Evolutionary conservation across 768 basidiomycete species (phyloP).

Genomic region (Pleurotus tuber-regium): DNA sequence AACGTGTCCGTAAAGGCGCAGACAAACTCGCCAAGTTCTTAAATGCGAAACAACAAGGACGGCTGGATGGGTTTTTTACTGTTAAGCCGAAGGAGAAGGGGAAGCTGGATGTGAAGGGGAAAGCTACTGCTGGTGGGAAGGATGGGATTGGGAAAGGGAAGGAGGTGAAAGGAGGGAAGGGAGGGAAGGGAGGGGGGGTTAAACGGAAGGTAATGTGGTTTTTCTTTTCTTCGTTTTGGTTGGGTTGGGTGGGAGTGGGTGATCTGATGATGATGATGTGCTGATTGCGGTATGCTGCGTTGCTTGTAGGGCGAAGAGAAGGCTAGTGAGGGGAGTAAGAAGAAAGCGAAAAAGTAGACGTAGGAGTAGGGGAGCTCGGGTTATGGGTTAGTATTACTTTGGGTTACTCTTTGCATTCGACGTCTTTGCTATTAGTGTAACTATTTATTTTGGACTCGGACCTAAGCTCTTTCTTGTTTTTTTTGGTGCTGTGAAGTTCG

Average conservation of each 20-base stretch:
- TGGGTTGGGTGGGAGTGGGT: not conserved
- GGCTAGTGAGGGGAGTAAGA: conserved; percentile 37
- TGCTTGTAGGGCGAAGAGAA: conserved; percentile 38
- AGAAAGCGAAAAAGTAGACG: conserved; percentile 40
- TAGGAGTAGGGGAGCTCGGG: no score
- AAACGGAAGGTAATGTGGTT: conserved; percentile 52
- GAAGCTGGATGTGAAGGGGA: conserved; percentile 6
- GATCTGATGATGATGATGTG: not conserved
- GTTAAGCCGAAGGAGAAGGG: conserved; percentile 57
- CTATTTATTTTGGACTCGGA: no score
- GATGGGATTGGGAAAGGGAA: conserved; percentile 34
- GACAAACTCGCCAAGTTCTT: conserved; percentile 89
- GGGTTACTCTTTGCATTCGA: no score
- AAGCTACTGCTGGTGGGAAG: conserved; percentile 21
- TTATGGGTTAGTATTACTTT: no score
- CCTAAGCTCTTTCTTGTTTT: no score
- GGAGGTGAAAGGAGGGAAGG: conserved; percentile 19
- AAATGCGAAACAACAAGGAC: conserved; percentile 91
- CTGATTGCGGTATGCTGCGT: no score
- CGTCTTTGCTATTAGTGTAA: no score
- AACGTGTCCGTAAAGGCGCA: conserved; percentile 92
- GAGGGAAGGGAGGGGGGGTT: conserved; percentile 28
- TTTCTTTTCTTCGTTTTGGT: not conserved
- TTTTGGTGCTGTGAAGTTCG: no score
- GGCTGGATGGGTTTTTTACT: conserved; percentile 94